Evolutionary conservation across 2,329 filamentous ascomycete species (phyloP).

Genomic region (Penicillium sp.): DNA sequence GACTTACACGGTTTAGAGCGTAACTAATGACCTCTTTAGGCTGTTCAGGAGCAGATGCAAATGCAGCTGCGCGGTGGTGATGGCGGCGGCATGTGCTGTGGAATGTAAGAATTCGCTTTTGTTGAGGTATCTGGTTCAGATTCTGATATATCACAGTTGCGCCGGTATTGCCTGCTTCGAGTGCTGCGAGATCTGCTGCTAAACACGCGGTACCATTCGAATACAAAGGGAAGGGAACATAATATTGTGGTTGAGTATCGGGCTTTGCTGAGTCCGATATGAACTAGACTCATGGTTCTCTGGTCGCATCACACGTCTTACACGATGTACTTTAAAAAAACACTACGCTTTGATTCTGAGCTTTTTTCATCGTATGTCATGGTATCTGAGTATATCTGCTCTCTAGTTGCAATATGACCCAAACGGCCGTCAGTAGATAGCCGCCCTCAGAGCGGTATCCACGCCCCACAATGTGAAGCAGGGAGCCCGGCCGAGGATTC

Average conservation of each 20-base stretch:
- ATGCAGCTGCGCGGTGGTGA: constrained; percentile 35
- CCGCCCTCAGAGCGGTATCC: constrained; percentile 28
- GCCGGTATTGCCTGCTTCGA: constrained; percentile 36
- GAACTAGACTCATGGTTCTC: neutral
- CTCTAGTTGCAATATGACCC: no score
- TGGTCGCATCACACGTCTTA: constrained; percentile 8
- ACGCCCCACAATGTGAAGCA: constrained; percentile 34
- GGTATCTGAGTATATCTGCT: neutral
- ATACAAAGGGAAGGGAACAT: neutral
- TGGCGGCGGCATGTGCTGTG: constrained; percentile 33
- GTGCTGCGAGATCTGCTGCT: constrained; percentile 36
- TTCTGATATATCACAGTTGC: constrained; percentile 23
- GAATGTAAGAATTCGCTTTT: constrained; percentile 27
- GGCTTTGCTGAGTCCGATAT: neutral
- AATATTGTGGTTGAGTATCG: neutral
- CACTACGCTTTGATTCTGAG: neutral
- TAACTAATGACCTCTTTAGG: constrained; percentile 14
- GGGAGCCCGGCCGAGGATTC: constrained; percentile 36
- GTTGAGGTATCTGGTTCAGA: neutral
- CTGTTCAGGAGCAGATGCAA: constrained; percentile 28
- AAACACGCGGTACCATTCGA: constrained; percentile 7
- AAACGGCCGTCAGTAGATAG: constrained; percentile 17
- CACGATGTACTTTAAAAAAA: constrained; percentile 19
- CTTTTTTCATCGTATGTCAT: neutral
- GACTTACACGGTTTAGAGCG: neutral